Evolutionary conservation across 1,284 basidiomycete genomes (phyloP).

Genomic region (Veloporphyrellus conicus): DNA sequence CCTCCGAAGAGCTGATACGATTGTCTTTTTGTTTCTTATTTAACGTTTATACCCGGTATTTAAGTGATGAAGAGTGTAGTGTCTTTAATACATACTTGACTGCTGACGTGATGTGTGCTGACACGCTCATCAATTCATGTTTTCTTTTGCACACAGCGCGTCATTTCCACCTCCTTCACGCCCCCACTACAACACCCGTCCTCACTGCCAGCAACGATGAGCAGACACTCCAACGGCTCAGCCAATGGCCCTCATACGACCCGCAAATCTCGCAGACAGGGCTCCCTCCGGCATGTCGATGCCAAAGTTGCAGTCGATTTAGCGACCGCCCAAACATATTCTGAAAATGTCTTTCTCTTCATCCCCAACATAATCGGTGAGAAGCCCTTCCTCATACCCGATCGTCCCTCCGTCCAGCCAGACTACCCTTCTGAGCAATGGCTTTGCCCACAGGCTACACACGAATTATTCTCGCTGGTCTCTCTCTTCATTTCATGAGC

Average conservation of each 20-base stretch:
- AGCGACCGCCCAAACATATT: constrained; percentile 77
- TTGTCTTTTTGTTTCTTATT: neutral
- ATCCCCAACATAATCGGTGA: constrained; percentile 92
- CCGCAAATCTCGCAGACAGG: constrained; percentile 19
- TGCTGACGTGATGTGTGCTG: constrained; percentile 26
- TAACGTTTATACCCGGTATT: neutral
- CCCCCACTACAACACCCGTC: neutral
- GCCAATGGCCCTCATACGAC: constrained; percentile 8
- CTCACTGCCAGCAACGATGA: constrained; percentile 23
- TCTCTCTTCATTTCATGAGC: constrained; percentile 92
- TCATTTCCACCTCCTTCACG: constrained; percentile 13
- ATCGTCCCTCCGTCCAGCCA: neutral
- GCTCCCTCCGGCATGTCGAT: constrained; percentile 64
- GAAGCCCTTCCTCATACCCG: constrained; percentile 15
- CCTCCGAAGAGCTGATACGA: neutral
- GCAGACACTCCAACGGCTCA: constrained; percentile 27
- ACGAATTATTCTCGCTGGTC: constrained; percentile 85
- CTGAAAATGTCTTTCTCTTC: constrained; percentile 94
- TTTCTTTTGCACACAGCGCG: constrained; percentile 18
- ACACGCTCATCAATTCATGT: constrained; percentile 5
- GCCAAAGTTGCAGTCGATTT: constrained; percentile 78
- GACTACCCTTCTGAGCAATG: constrained; percentile 3
- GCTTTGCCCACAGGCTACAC: constrained; percentile 66
- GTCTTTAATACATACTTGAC: neutral
- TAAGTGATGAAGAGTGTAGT: neutral